Base-by-base conservation (phyloP, 495 filamentous ascomycete species). In the Halenospora varia region DNA sequence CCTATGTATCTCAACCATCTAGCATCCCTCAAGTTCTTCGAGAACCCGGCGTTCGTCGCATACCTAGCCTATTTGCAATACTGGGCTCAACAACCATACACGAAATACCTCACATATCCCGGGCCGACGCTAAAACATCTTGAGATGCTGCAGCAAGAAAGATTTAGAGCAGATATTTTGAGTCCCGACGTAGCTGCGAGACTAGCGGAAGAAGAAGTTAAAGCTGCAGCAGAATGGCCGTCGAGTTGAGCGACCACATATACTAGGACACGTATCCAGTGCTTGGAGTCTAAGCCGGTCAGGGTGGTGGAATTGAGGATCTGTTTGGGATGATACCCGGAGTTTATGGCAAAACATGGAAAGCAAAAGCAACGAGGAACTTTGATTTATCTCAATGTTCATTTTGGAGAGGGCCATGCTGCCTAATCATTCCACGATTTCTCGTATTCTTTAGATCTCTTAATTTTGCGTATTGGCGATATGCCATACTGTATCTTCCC, bases 21-120 rank as follows among this genome's bases (percentile, higher is more conserved):
- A 17, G 90, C 88, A 1, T 80, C 49, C 62, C 46, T 57, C 57
- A 64, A 76, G 71, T 65, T 77, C 67, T 68, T 88, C 65, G 73
- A 77, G 68, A 70, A 86, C 44, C 81, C 85, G 19, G 76, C 81
- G 17, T 96, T 95, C 70, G 73, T 92, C 45, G 85, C 82, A 48
- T 96, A 96, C 69, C 85, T 95, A 39, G 75, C 74, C 51, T 96
- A 96, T 67, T 84, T 96, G 53, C 86, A 85, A 60, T 95, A 96
- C 79, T 96, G 85, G 81, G 80, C 79, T 55, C 81, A 82, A 10
- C 89, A 89, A n/a, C 83, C 90, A 54, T 96, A 95, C 65, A 73
- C 86, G 54, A 89, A 88, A 60, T 95, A 88, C 67, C 72, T 96
- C 45, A 86, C 76, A 10, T 90, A 91, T 64, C 92, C 92, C 0